Evolutionary conservation across 2,329 filamentous ascomycete genomes (phyloP), one percentile per base, ranked within the genome.

Genomic region (Aspergillus pseudoterreus): DNA sequence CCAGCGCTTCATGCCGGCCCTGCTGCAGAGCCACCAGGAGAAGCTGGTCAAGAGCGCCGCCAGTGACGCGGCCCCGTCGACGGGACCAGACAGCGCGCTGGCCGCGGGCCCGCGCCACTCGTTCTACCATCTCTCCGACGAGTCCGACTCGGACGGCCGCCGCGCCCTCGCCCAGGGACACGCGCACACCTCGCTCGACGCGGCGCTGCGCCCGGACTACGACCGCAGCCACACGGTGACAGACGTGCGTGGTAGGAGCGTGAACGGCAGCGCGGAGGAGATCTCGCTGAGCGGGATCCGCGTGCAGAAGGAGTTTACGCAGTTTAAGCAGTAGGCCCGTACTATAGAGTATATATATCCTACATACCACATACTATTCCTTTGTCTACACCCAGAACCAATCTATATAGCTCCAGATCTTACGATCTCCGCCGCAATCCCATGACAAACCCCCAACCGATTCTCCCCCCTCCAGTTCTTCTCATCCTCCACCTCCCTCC

Each of bases 241-340:
- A 17, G 56, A 55, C 15, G 60, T 62, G 36, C 19, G 33, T 30
- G 4, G 24, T 27, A 50, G 14, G 41, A 53, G n/a, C 24, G 17
- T 35, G 19, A 50, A 55, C 43, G 46, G 47, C 21, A 55, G 51
- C 27, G 43, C 12, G 1, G 58, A 61, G 52, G 56, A 61, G 30
- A 52, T 61, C 56, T 57, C 59, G 1, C 39, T 61, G 52, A 51
- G 55, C 47, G 53, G 50, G n/a, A 61, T 61, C 14, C 51, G 57
- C 3, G 56, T 61, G 33, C 53, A 57, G n/a, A 56, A 49, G 33
- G 59, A 60, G 5, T 58, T 58, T 46, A 46, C 50, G 17, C 55
- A 63, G 21, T 36, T 43, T 1, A 47, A 45, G 19, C 22, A 39
- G 32, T 24, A 8, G 19, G 4, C 19, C 19, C 19, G 19, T 19